Evolutionary conservation across 768 basidiomycete genomes (phyloP).

Genomic region (Leccinum ochraceum): DNA sequence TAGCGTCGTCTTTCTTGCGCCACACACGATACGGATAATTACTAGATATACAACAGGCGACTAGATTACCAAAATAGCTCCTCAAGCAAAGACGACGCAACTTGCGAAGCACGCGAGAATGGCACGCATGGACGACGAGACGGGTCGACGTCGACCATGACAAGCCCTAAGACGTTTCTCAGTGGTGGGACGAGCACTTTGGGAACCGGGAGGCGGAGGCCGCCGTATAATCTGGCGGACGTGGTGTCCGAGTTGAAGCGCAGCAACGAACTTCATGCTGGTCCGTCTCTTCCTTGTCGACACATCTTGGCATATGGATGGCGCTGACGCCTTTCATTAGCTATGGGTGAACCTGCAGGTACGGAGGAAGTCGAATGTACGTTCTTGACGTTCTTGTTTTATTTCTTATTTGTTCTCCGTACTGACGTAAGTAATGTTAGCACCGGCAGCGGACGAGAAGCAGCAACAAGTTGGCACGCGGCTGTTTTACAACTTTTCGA

Average conservation of each 20-base stretch:
- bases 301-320: not conserved
- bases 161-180: slow-evolving; percentile 13
- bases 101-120: not conserved
- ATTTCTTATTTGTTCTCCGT: not conserved
- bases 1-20: not conserved
- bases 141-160: slow-evolving; percentile 20
- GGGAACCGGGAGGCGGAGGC: slow-evolving; percentile 34
- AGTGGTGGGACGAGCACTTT: slow-evolving; percentile 6
- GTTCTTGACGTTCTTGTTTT: not conserved
- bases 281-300: slow-evolving; percentile 25
- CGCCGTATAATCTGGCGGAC: slow-evolving; percentile 43
- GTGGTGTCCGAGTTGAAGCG: slow-evolving; percentile 44
- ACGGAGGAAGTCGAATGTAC: slow-evolving; percentile 43
- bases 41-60: not conserved
- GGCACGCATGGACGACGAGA: slow-evolving; percentile 28
- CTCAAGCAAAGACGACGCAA: not conserved
- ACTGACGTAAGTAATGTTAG: slow-evolving; percentile 6
- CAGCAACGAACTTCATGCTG: slow-evolving; percentile 33
- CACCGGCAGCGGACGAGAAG: slow-evolving; percentile 47
- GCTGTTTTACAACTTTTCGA: slow-evolving; percentile 46
- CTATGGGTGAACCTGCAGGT: slow-evolving; percentile 31
- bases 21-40: not conserved
- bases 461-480: slow-evolving; percentile 47
- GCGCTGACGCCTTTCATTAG: slow-evolving; percentile 12
- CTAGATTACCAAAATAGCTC: slow-evolving; percentile 4